Base-by-base conservation (phyloP, 495 filamentous ascomycete genomes). In the Annulohypoxylon stygium region DNA sequence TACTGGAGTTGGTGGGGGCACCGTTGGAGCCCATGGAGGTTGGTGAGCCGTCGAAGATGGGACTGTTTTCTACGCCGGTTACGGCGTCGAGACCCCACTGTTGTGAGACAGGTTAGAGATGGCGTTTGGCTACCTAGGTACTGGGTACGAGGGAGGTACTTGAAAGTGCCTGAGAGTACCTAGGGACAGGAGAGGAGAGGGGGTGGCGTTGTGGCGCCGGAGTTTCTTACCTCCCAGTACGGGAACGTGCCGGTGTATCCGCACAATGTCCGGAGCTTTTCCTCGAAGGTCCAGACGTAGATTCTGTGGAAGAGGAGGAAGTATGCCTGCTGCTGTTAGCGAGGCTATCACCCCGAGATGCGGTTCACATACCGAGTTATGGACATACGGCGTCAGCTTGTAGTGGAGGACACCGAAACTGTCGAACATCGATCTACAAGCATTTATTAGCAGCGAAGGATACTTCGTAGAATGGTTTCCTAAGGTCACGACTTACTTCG, bases 221-320 rank as follows among this genome's bases (percentile, higher is more conserved):
- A 14, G 11, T 43, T 34, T 5, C 68, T 67, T 55, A 75, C 72
- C 59, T 81, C 82, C 82, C 81, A 83, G 69, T 81, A 83, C 0
- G 81, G 80, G 41, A 82, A 76, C 4, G 81, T 62, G 23, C 81
- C 81, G 16, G 50, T 76, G 65, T 82, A 82, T 37, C 75, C 78
- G 67, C 81, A 83, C 68, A 79, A 61, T 12, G 72, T 62, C 34
- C 81, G 76, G 39, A 83, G 76, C 70, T 80, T 79, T 66, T 74
- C 68, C 67, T 83, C 81, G 59, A 80, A 82, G 33, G 73, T 75
- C 75, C 76, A 78, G 54, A 80, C 65, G 62, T 75, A 82, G 71
- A 79, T 74, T 45, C 81, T 71, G 70, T 83, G 81, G 75, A 79
- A 83, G 47, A 81, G 74, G 12, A 83, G 80, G 68, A 83, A 83